Evolutionary conservation across 768 basidiomycete genomes (phyloP).

Genomic region (Cystobasidium tubakii): DNA sequence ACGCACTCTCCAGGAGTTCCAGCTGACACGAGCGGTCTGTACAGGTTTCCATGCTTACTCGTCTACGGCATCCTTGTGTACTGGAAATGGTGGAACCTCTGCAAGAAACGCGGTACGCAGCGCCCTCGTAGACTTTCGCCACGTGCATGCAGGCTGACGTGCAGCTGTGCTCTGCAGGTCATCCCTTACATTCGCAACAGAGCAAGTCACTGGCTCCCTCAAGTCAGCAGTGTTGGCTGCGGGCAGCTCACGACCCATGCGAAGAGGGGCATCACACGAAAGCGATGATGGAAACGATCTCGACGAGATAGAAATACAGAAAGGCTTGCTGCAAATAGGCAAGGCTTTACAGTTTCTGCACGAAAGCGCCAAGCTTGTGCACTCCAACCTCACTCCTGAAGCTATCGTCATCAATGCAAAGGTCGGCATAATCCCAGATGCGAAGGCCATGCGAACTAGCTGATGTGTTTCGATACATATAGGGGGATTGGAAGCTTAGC

Average conservation of each 20-base stretch:
- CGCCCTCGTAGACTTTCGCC: neutral
- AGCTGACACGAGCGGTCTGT: neutral
- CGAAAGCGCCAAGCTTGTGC: conserved; percentile 81
- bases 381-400: conserved; percentile 81
- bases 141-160: neutral
- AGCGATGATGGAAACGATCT: conserved; percentile 59
- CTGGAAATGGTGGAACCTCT: conserved; percentile 96
- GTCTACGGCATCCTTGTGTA: conserved; percentile 85
- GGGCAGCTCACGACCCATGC: conserved; percentile 50
- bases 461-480: conserved; percentile 3
- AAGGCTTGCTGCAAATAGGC: conserved; percentile 79
- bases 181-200: conserved; percentile 87
- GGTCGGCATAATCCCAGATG: conserved; percentile 51
- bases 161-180: conserved; percentile 47
- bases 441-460: neutral
- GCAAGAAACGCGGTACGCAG: conserved; percentile 67
- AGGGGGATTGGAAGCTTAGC: conserved; percentile 98
- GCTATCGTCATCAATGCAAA: conserved; percentile 81
- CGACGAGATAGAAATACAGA: conserved; percentile 97
- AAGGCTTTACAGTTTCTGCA: conserved; percentile 65
- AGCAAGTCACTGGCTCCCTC: conserved; percentile 76
- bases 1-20: conserved; percentile 12
- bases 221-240: conserved; percentile 67
- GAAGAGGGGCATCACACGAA: conserved; percentile 52
- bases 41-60: conserved; percentile 76